Conservation (phyloP, 106 monocot species). For the Dendrobium nobile region DNA sequence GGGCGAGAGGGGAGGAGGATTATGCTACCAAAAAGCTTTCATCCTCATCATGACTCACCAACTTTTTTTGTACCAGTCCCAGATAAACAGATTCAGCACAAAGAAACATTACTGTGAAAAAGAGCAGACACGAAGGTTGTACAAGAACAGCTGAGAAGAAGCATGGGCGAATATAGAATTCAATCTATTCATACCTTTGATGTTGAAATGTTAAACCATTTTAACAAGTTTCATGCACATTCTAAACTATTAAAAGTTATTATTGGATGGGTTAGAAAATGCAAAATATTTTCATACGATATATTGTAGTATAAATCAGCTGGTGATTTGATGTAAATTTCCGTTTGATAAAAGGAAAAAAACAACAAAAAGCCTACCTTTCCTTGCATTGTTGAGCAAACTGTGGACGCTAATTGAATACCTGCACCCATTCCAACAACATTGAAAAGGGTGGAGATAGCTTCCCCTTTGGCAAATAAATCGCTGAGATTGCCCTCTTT, state of each 20-base stretch:
- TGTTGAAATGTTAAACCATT: not conserved
- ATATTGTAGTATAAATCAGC: not conserved
- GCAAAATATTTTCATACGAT: not conserved
- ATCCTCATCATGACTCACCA: no score
- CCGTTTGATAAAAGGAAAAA: not conserved
- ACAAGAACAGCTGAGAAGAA: not conserved
- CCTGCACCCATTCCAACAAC: slow-evolving; percentile 81
- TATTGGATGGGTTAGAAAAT: not conserved
- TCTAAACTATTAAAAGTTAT: not conserved
- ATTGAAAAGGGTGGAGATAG: slow-evolving; percentile 91
- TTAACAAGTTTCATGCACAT: not conserved
- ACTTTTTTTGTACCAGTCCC: not conserved
- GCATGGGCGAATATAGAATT: not conserved
- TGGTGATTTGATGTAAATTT: not conserved
- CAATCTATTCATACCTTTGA: not conserved
- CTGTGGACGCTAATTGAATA: slow-evolving; percentile 87
- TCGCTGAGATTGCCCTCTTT: slow-evolving; percentile 97
- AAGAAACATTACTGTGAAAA: not conserved
- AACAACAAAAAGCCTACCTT: slow-evolving; percentile 44
- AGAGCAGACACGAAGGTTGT: not conserved
- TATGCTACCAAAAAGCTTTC: no score
- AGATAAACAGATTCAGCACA: not conserved
- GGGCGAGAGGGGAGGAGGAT: no score
- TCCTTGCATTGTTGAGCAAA: slow-evolving; percentile 91
- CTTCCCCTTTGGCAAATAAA: slow-evolving; percentile 96